These are phyloP conservation scores for Casuarina glauca DNA, from an alignment of 306 rosid genomes.

Conservation along the genomic window DNA sequence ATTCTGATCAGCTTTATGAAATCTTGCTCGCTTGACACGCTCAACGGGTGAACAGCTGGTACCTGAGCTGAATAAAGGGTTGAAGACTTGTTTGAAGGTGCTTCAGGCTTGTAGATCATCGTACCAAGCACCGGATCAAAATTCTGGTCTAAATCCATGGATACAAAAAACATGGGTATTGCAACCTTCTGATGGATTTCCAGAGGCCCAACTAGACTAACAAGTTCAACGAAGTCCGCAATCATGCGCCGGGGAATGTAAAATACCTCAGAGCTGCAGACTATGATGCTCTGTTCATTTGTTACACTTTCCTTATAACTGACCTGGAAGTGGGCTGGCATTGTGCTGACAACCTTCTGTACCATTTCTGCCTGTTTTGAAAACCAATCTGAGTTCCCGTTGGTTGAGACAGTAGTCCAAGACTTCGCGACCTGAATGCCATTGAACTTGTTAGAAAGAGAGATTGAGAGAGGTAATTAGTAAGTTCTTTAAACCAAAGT, in stretches of 20 bases:
- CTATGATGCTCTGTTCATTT: slow-evolving; percentile 40
- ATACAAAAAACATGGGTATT: slow-evolving; percentile 83
- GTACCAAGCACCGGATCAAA: slow-evolving; percentile 70
- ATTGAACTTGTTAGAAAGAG: slow-evolving; percentile 20
- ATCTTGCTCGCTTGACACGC: slow-evolving; percentile 77
- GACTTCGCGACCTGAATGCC: slow-evolving; percentile 75
- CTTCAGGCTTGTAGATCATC: slow-evolving; percentile 61
- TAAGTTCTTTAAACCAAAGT: slow-evolving; percentile 2
- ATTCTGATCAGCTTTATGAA: slow-evolving; percentile 82
- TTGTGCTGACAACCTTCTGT: slow-evolving; percentile 69
- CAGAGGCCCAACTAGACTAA: slow-evolving; percentile 62
- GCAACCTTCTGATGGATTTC: slow-evolving; percentile 92
- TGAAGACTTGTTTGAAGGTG: slow-evolving; percentile 60
- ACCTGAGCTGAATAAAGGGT: slow-evolving; percentile 71
- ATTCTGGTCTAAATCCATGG: slow-evolving; percentile 79
- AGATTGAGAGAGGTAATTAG: slow-evolving; percentile 22
- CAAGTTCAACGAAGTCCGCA: slow-evolving; percentile 77
- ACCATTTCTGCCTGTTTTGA: slow-evolving; percentile 82
- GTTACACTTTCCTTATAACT: slow-evolving; percentile 66
- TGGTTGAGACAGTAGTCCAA: slow-evolving; percentile 64
- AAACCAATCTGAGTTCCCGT: slow-evolving; percentile 71
- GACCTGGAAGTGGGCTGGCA: slow-evolving; percentile 97
- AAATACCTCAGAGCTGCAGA: slow-evolving; percentile 88
- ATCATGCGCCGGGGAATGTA: slow-evolving; percentile 71
- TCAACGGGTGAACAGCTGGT: slow-evolving; percentile 92